Base-by-base conservation (phyloP, 129 eudicot genomes). In the Escallonia rubra region DNA sequence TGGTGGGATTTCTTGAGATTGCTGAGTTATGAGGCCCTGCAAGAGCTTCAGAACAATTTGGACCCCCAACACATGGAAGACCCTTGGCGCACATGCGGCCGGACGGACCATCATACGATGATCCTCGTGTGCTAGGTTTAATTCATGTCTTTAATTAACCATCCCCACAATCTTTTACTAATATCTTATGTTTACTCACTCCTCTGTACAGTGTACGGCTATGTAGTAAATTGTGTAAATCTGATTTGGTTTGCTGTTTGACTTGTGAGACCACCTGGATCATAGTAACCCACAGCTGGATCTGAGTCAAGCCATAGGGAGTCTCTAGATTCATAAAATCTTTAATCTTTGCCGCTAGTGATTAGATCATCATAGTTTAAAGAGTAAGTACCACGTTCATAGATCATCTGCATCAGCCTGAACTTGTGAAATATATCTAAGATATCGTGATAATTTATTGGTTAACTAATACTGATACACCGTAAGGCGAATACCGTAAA, bases 21-120 rank as follows among this genome's bases (percentile, higher is more conserved):
- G 14, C 55, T n/a, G 11, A 50, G 55, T 50, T n/a, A 50, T 3
- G 59, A 11, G 16, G 14, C 59, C 0, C 5, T 23, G 34, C 34
- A 4, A 50, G 55, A 50, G 4, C 55, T 50, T 11, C 59, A 12
- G 69, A 65, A 39, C 50, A 50, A 50, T 4, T 50, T 50, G 59
- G 5, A 11, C 13, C 59, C 14, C 6, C 14, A 54, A 54, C 34
- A 54, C 6, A 54, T 54, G 57, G 13, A 52, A 44, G n/a, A 64
- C 68, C 46, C 57, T 64, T 64, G 69, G 58, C 69, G 34, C 23
- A 65, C 69, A 65, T 49, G 69, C 58, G 34, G 4, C 23, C 23
- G 57, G 57, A 1, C 14, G 59, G 13, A 54, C 59, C 15, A 11
- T 9, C 6, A 46, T 46, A 5, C 50, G 8, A 46, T 46, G 50